Evolutionary conservation across 306 rosid genomes (phyloP), one percentile per base, ranked within the genome.

Genomic region (Psophocarpus tetragonolobus): DNA sequence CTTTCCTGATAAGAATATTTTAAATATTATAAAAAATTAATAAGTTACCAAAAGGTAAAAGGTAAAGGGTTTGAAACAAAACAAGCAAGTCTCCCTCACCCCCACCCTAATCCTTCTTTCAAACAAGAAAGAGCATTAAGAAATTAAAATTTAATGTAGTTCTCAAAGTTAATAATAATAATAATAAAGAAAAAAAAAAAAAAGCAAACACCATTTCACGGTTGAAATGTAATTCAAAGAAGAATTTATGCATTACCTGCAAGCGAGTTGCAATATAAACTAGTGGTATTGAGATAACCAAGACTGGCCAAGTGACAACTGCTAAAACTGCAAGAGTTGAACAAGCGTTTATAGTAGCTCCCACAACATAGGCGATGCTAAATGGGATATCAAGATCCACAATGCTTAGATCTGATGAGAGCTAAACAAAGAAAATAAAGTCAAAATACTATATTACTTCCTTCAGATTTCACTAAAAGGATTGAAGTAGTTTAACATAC

Each of bases 351-450:
- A 62, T 21, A 5, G 85, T 62, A 4, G 24, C 53, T 47, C 80
- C 84, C 21, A 81, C 68, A 0, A 78, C 17, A 20, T 60, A 42
- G 1, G 63, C 4, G 11, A 88, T 32, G 76, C 3, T 65, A 76
- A 76, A 78, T 10, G 89, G 83, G 39, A 88, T 41, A 69, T 90
- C 91, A 56, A 88, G 84, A 79, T 90, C 92, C 30, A 81, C 56
- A 62, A 84, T 83, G 66, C 89, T 90, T 45, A 90, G 27, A 78
- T 90, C 95, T 3, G 83, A 70, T 2, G 91, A 90, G 11, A 87
- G 85, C 94, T 90, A 68, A 18, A 80, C 14, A 69, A 39, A 2
- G 7, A 58, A 53, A 68, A 36, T 8, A 6, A 44, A 65, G 68
- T 68, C 57, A 73, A 9, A 61, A 20, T 35, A 57, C 21, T 56